Evolutionary conservation across 257 asterid species (phyloP), one percentile per base, ranked within the genome.

Genomic region (Solanum peruvianum): DNA sequence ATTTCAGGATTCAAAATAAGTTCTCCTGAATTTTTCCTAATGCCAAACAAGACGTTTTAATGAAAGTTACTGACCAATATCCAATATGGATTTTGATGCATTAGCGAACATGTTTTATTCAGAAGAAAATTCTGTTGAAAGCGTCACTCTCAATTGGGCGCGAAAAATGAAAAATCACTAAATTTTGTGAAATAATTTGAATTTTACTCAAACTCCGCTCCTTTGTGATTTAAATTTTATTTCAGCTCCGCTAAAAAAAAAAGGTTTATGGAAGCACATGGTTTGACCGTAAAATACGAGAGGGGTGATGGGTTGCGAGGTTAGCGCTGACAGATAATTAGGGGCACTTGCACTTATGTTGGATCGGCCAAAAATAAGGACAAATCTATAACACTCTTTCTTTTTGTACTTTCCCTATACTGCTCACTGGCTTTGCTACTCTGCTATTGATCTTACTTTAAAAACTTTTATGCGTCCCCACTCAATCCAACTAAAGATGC

Each of bases 321-420:
- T 73, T 69, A 49, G 92, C 90, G 92, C 90, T 90, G 92, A 90
- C 92, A 18, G 64, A 88, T 85, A 37, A 72, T 21, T 16, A 33
- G 29, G 16, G 16, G 81, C 81, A 73, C 82, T 37, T 37, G 52
- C 82, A 73, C 52, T 21, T 73, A 37, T 73, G 82, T 73, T 73
- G 82, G 52, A 73, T 73, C 52, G 31, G 82, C 82, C 52, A 73
- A 37, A 37, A 37, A 21, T 73, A 21, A 73, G 49, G 81, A 37
- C 81, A 73, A 37, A 25, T 37, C 81, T 37, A 21, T 52, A 73
- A 37, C 52, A 37, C 31, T 73, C 14, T 72, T 72, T 52, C 18
- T 20, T 1, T 39, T 73, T 73, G 82, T 73, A 73, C 82, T 73
- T 73, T 3, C 82, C 52, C 31, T 21, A 37, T 73, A 73, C 14